Evolutionary conservation across 1,284 basidiomycete species (phyloP), one percentile per base, ranked within the genome.

Genomic region (Porogramme epimiltina): DNA sequence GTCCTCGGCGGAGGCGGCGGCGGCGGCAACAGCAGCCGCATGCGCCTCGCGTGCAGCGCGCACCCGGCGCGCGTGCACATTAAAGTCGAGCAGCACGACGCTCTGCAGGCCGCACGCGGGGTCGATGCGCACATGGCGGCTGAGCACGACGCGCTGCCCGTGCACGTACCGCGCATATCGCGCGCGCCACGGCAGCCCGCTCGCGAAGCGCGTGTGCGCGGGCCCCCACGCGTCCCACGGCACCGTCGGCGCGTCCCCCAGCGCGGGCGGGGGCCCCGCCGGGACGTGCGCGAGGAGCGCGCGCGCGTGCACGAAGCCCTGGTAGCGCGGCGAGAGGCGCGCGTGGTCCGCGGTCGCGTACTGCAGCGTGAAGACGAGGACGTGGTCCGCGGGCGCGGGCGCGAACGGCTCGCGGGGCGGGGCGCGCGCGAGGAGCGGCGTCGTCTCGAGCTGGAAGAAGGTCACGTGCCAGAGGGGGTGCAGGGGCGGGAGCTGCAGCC

Each of bases 221-320:
- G 66, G 71, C 1, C 79, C 81, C 81, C 82, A 83, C 9, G 66
- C 62, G 19, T 31, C 16, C 54, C 54, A 55, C 11, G 47, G 44
- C 1, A 49, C 41, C n/a, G 36, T 1, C 13, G 26, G 43, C 18
- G 33, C 24, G 22, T 41, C 39, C 22, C 25, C 39, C 16, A 26
- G 26, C 9, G 20, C 24, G 37, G 46, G 25, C 42, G 19, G n/a
- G 43, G 10, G 10, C 25, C 47, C 41, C 0, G 19, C 26, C 6
- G 60, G 45, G n/a, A 74, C 20, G 46, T 67, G 71, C 2, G 50
- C 48, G 36, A 73, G 58, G 38, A 78, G 62, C 31, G 65, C 61
- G 24, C 61, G 60, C 44, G 73, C 73, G 39, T 73, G 73, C 37
- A 77, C 54, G 34, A 76, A 71, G 24, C 50, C 54, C 26, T 49